These are phyloP conservation scores for Blastocystis sp. DNA, from an alignment of 352 stramenopile species.

Conservation along the genomic window DNA sequence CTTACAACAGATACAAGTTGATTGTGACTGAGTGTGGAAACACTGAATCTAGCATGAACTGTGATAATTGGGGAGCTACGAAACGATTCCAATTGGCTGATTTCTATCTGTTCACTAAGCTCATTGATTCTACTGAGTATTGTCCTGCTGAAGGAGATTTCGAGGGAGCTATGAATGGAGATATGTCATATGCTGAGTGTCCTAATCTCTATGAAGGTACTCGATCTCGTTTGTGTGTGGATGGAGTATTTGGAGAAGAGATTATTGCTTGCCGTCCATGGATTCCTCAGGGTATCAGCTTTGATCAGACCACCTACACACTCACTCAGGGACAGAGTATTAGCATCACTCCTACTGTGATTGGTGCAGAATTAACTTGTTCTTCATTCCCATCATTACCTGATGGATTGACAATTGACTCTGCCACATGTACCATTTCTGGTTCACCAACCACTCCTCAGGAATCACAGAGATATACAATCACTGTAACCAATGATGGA, in stretches of 20 bases:
- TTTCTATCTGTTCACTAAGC: slow-evolving; percentile 37
- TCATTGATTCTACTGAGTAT: not conserved
- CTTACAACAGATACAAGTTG: no score
- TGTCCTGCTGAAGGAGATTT: not conserved
- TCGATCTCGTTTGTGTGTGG: not conserved
- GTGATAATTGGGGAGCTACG: no score
- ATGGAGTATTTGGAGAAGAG: not conserved
- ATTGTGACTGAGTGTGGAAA: no score
- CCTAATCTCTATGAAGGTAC: slow-evolving; percentile 10
- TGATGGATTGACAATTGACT: slow-evolving; percentile 7
- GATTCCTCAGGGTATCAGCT: not conserved
- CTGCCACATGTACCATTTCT: not conserved
- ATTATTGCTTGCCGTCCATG: not conserved
- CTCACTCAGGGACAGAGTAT: not conserved
- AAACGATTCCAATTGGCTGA: slow-evolving; percentile 53
- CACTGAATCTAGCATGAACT: no score
- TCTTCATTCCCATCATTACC: not conserved
- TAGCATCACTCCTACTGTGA: not conserved
- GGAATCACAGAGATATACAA: not conserved
- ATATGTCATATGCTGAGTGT: slow-evolving; percentile 2
- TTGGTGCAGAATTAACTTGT: not conserved
- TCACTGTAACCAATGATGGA: not conserved
- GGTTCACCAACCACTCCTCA: not conserved
- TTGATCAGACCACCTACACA: not conserved
- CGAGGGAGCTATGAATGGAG: not conserved